Evolutionary conservation across 2,329 filamentous ascomycete species (phyloP), one percentile per base, ranked within the genome.

Genomic region (Daldinia sp.): DNA sequence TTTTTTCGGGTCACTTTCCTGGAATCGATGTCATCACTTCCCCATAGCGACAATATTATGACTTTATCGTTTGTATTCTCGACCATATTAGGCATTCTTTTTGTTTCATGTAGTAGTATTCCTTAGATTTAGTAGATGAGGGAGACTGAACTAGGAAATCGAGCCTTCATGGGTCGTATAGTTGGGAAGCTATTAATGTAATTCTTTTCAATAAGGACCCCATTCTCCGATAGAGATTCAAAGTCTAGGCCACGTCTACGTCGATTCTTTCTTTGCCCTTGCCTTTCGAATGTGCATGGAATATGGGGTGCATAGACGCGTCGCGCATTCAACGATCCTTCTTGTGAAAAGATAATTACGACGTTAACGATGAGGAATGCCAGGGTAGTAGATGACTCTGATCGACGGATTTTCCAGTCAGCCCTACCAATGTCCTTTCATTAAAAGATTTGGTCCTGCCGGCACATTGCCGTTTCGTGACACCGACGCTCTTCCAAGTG

Each of bases 11-110:
- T 70, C 67, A 60, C 67, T 56, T 67, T 64, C 64, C 59, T 55
- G 13, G 63, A 67, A 65, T 66, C 65, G 64, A 72, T 72, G 67
- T 70, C 69, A 72, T 69, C 59, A 62, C 61, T 62, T 58, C 46
- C 39, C 44, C 46, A 67, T 69, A 65, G 59, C 35, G 33, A 57
- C 50, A 23, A 60, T 64, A 61, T 53, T 64, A 59, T 54, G 44
- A 46, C 46, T 58, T 58, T 44, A 60, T 65, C 62, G 59, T 33
- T 28, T 20, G 42, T 59, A 55, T 50, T 51, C 51, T 56, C 30
- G 18, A 41, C 12, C 48, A n/a, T 60, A 58, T 56, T 35, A 48
- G 54, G 28, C 18, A 42, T 33, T 30, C 46, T 48, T 26, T 15
- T 35, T 15, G 26, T 46, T 59, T 48, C 30, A 59, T 48, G 30